These are phyloP conservation scores for Ramichloridium luteum DNA, from an alignment of 2,329 filamentous ascomycete genomes.

Conservation along the genomic window DNA sequence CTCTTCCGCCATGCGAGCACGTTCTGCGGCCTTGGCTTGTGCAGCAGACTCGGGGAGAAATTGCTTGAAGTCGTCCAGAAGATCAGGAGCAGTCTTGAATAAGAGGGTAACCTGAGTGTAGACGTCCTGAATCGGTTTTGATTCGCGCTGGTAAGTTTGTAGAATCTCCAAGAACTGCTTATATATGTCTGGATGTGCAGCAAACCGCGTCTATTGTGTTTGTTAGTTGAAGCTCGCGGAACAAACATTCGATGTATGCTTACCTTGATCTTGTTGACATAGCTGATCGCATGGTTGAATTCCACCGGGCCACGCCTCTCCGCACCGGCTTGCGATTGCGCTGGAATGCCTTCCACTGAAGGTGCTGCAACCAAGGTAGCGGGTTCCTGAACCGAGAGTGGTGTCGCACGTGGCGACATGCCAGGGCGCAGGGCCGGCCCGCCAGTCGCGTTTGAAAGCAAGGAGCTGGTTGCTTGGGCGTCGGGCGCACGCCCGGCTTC, in stretches of 20 bases:
- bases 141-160: constrained; percentile 95
- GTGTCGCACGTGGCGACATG: constrained; percentile 38
- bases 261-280: constrained; percentile 99
- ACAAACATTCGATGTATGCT: constrained; percentile 20
- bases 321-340: constrained; percentile 39
- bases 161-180: constrained; percentile 98
- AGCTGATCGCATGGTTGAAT: constrained; percentile 98
- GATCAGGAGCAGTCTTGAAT: constrained; percentile 84
- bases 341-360: constrained; percentile 42
- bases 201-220: constrained; percentile 72
- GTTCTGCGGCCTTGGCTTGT: constrained; percentile 46
- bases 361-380: constrained; percentile 36
- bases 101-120: constrained; percentile 92
- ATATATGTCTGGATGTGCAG: constrained; percentile 94
- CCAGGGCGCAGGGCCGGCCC: constrained; percentile 36
- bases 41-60: constrained; percentile 86
- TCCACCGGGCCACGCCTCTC: constrained; percentile 91
- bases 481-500: constrained; percentile 22
- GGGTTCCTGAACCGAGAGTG: constrained; percentile 44
- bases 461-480: constrained; percentile 49
- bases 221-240: constrained; percentile 3
- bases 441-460: constrained; percentile 50
- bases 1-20: constrained; percentile 52
- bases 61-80: constrained; percentile 97
- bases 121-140: constrained; percentile 95